phyloP scores from a whole-genome alignment of 768 basidiomycete genomes.

The Hericium coralloides region DNA sequence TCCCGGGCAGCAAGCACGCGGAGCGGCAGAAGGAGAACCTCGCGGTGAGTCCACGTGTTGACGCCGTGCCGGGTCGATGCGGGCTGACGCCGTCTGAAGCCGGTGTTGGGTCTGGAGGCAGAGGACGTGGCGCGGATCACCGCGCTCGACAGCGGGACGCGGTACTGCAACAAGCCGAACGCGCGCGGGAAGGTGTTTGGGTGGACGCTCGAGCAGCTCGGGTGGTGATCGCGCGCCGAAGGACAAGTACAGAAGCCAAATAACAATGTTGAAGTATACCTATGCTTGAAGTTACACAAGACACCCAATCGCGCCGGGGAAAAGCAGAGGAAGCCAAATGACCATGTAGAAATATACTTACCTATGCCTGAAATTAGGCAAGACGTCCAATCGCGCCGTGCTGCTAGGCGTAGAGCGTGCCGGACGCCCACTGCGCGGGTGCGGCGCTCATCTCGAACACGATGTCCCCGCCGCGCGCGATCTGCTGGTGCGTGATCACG shows the following conservation, averaged over 20 bases:
- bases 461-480: constrained; percentile 47
- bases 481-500: constrained; percentile 49
- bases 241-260: no score
- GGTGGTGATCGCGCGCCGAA: not conserved
- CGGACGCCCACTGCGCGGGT: constrained; percentile 36
- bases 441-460: constrained; percentile 56
- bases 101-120: not conserved
- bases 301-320: no score
- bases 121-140: not conserved
- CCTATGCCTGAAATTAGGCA: no score
- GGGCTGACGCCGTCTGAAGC: not conserved
- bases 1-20: not conserved
- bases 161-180: not conserved
- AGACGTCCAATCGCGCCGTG: not conserved
- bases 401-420: constrained; percentile 5
- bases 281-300: no score
- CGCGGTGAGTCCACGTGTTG: not conserved
- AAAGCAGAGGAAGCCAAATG: no score
- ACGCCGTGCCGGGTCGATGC: not conserved
- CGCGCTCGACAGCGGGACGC: not conserved
- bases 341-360: no score
- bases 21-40: not conserved
- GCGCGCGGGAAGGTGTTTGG: not conserved
- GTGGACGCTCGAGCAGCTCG: not conserved
- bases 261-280: no score